These are phyloP conservation scores for Colletotrichum sp. DNA, from an alignment of 2,329 filamentous ascomycete genomes.

Conservation along the genomic window DNA sequence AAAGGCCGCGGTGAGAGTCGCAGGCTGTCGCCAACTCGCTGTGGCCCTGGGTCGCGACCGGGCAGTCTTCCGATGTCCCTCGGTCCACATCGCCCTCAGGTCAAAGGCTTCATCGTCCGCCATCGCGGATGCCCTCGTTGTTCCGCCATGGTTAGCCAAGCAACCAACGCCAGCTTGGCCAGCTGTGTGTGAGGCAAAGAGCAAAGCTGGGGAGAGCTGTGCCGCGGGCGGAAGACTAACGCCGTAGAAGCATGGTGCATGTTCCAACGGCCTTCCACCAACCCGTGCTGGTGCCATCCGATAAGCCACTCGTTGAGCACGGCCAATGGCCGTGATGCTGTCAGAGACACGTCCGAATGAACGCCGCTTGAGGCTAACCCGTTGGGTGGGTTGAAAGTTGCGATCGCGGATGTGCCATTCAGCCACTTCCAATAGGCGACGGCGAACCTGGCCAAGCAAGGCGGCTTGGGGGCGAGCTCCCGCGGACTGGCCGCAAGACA, in stretches of 20 bases:
- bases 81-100: background rate
- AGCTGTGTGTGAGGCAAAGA: background rate
- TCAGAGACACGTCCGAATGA: constrained; percentile 11
- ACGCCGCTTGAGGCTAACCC: constrained; percentile 10
- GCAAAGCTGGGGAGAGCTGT: constrained; percentile 12
- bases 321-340: constrained; percentile 13
- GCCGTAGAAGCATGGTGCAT: constrained; percentile 22
- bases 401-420: background rate
- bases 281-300: constrained; percentile 12
- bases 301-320: constrained; percentile 11
- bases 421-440: constrained; percentile 4
- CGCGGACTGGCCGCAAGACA: constrained; percentile 17
- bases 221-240: background rate
- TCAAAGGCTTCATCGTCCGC: background rate
- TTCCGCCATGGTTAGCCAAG: constrained; percentile 9
- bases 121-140: background rate
- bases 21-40: background rate
- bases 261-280: constrained; percentile 22
- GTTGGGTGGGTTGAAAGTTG: background rate
- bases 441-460: background rate
- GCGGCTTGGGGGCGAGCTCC: background rate
- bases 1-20: constrained; percentile 15
- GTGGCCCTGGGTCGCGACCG: background rate
- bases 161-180: constrained; percentile 10
- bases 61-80: background rate